phyloP scores from a whole-genome alignment of 768 basidiomycete genomes.

The Trametes meyenii region DNA sequence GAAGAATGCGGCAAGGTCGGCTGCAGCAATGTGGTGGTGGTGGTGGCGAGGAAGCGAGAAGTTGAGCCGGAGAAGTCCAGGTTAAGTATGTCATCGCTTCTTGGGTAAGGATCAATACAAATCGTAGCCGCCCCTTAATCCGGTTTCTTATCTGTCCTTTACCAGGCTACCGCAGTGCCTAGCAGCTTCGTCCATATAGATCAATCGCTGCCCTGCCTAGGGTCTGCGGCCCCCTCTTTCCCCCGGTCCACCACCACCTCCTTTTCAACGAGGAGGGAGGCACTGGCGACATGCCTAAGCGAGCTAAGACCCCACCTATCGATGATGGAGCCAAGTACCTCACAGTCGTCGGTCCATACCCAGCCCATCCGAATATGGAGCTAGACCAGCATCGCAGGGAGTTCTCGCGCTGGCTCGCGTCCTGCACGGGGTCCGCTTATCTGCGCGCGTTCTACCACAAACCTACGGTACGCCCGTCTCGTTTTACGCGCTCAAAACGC shows the following conservation, averaged over 20 bases:
- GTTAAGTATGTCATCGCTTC: too few relatives aligned
- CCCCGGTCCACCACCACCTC: not conserved
- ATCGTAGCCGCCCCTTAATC: too few relatives aligned
- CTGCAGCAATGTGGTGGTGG: too few relatives aligned
- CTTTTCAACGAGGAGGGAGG: not conserved
- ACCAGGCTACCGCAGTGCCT: not conserved
- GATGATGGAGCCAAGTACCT: constrained; percentile 50
- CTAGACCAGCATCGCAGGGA: constrained; percentile 39
- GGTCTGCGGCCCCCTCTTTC: not conserved
- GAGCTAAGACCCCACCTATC: constrained; percentile 42
- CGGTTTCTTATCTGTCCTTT: too few relatives aligned
- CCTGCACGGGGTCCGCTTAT: constrained; percentile 38
- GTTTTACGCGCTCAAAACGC: not conserved
- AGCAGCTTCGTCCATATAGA: not conserved
- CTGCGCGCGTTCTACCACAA: constrained; percentile 48
- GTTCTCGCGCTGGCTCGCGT: constrained; percentile 48
- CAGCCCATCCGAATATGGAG: constrained; percentile 45
- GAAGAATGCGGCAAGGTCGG: too few relatives aligned
- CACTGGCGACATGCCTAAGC: constrained; percentile 42
- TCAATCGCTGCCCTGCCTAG: not conserved
- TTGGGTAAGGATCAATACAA: too few relatives aligned
- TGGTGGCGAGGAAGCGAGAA: too few relatives aligned
- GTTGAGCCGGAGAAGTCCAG: too few relatives aligned
- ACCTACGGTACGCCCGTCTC: constrained; percentile 41
- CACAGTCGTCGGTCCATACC: constrained; percentile 49